phyloP scores from a whole-genome alignment of 352 stramenopile genomes.

The Globisporangium yorkense region DNA sequence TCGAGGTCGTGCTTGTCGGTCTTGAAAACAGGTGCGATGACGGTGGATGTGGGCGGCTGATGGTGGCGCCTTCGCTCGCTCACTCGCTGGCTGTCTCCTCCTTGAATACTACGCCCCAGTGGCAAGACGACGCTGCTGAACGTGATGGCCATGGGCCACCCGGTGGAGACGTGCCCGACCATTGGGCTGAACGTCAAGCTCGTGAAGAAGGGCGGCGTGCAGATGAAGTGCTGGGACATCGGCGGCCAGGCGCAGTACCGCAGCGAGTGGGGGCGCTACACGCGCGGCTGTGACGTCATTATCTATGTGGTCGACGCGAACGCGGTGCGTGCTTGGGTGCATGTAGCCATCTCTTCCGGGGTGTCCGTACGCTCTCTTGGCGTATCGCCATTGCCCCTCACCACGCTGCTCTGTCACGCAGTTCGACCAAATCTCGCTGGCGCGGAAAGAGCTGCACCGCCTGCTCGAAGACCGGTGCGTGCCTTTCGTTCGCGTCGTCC shows the following conservation, averaged over 20 bases:
- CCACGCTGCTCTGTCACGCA: constrained; percentile 14
- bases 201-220: constrained; percentile 92
- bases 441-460: constrained; percentile 92
- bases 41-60: background rate
- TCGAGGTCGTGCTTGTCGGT: constrained; percentile 95
- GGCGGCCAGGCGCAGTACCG: constrained; percentile 96
- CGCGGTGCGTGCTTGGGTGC: constrained; percentile 55
- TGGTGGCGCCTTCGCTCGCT: background rate
- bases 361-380: background rate
- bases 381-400: background rate
- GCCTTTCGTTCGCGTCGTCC: constrained; percentile 1
- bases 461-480: constrained; percentile 93
- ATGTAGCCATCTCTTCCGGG: background rate
- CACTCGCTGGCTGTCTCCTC: background rate
- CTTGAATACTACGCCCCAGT: constrained; percentile 29
- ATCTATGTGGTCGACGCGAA: constrained; percentile 98
- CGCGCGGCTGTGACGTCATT: constrained; percentile 97
- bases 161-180: constrained; percentile 95
- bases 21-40: constrained; percentile 90
- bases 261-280: constrained; percentile 92
- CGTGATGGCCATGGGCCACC: constrained; percentile 93
- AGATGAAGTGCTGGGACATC: constrained; percentile 99
- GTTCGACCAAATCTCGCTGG: constrained; percentile 92
- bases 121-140: constrained; percentile 96
- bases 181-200: constrained; percentile 97